Evolutionary conservation across 2,329 filamentous ascomycete genomes (phyloP), one percentile per base, ranked within the genome.

Genomic region (Ophiostoma australiae): DNA sequence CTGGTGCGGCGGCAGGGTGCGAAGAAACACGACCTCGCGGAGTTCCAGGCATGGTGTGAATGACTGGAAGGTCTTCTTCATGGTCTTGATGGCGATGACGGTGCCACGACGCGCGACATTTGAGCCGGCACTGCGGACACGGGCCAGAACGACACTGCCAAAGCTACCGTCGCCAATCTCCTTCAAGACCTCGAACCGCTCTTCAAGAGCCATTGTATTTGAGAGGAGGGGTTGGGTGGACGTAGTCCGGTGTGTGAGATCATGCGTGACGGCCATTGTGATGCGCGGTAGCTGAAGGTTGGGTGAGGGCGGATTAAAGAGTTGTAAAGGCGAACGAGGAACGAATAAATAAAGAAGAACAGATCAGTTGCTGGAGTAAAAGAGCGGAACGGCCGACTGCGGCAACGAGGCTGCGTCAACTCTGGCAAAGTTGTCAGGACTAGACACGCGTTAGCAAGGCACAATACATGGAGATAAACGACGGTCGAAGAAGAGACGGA

Each of bases 111-210:
- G 91, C 77, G 94, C 94, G 74, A 97, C 88, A 79, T 89, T 91
- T 76, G 94, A 90, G 78, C 95, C 95, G 74, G 94, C 94, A 75
- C 91, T 93, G 78, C 95, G 90, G 75, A 97, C 94, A 80, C 95
- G 89, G 76, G 94, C 95, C 74, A 99, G 86, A 72, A 92, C 91
- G 74, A 99, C 95, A 78, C 93, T 98, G 72, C 95, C 95, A 79
- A 99, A 99, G 83, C 95, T 98, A 76, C 95, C 95, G 88, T 99
- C 95, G 68, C 95, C 95, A 79, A 99, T 96, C 78, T 99, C 95
- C 82, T 98, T 99, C 79, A 99, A 84, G 70, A 99, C 90, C 81
- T 99, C 94, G 79, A 97, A 99, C 76, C 94, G 90, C 79, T 99
- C 95, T 79, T 97, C 94, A 70, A 99, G 88, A 70, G 89, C 86